A percentile compares a stretch with the other conserved stretches of the same genome.
Evolutionary conservation across 352 stramenopile species (phyloP).

Genomic region (Globisporangium cylindrosporum): DNA sequence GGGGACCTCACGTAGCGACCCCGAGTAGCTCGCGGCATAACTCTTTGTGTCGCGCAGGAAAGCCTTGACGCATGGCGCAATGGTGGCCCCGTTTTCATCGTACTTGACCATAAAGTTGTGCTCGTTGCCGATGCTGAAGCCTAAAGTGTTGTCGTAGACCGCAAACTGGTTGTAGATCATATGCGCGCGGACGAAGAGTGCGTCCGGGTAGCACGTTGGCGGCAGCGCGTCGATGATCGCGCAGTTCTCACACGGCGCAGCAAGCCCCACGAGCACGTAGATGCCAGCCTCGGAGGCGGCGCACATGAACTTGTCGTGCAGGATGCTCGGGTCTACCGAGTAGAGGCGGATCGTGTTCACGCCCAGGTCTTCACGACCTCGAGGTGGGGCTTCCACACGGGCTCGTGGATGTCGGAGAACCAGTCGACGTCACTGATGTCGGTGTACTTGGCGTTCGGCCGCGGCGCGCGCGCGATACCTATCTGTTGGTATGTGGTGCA

Average conservation of each 20-base stretch:
- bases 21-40: conserved; percentile 32
- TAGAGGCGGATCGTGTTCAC: too few relatives aligned
- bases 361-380: conserved; percentile 23
- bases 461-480: conserved; percentile 43
- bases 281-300: conserved; percentile 44
- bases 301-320: conserved; percentile 77
- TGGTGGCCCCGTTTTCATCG: conserved; percentile 25
- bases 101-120: conserved; percentile 36
- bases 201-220: conserved; percentile 46
- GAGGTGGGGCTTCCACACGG: conserved; percentile 48
- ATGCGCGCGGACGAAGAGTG: conserved; percentile 36
- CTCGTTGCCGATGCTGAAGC: conserved; percentile 49
- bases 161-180: conserved; percentile 54
- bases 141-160: conserved; percentile 55
- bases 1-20: conserved; percentile 31
- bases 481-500: neutral
- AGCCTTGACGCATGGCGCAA: conserved; percentile 44
- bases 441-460: conserved; percentile 39
- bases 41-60: conserved; percentile 39
- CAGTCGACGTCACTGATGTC: conserved; percentile 51
- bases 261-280: conserved; percentile 51
- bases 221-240: conserved; percentile 28
- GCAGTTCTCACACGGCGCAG: conserved; percentile 36
- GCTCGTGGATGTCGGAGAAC: conserved; percentile 42
- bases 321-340: conserved; percentile 7